phyloP scores from a whole-genome alignment of 148 eudicot species.

The Chenopodium album region DNA sequence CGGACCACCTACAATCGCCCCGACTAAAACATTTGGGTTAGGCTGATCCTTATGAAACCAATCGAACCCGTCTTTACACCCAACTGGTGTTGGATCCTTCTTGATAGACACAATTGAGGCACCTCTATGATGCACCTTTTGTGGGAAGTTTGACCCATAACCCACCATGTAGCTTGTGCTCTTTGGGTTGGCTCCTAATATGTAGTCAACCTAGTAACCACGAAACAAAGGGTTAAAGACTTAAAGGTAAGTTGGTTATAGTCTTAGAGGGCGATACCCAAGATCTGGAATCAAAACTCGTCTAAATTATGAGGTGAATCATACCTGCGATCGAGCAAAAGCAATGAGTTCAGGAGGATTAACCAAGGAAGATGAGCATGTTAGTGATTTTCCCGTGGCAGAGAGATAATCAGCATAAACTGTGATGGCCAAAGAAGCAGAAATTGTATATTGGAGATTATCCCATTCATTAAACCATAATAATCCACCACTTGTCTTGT shows the following conservation, averaged over 20 bases:
- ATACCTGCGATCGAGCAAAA: constrained; percentile 54
- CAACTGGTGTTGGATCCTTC: constrained; percentile 24
- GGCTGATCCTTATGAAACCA: constrained; percentile 34
- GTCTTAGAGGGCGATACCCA: not conserved
- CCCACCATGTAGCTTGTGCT: constrained; percentile 55
- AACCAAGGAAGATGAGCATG: constrained; percentile 28
- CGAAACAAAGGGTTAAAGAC: not conserved
- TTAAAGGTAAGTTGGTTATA: not conserved
- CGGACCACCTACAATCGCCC: constrained; percentile 63
- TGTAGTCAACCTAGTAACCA: constrained; percentile 40
- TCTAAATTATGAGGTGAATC: not conserved
- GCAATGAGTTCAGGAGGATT: constrained; percentile 31
- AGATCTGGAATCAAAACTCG: too few relatives aligned
- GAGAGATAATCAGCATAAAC: constrained; percentile 39
- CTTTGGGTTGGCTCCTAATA: constrained; percentile 47
- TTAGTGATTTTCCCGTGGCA: constrained; percentile 3
- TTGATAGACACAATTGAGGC: constrained; percentile 48
- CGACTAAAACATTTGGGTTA: constrained; percentile 49
- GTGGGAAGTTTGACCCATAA: constrained; percentile 43
- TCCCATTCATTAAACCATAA: constrained; percentile 41
- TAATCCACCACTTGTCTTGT: constrained; percentile 38
- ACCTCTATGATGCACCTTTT: constrained; percentile 54
- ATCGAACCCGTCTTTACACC: constrained; percentile 39
- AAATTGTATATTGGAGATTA: constrained; percentile 43
- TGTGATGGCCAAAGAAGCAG: constrained; percentile 37